Evolutionary conservation across 306 rosid genomes (phyloP).

Genomic region (Gillenia trifoliata): DNA sequence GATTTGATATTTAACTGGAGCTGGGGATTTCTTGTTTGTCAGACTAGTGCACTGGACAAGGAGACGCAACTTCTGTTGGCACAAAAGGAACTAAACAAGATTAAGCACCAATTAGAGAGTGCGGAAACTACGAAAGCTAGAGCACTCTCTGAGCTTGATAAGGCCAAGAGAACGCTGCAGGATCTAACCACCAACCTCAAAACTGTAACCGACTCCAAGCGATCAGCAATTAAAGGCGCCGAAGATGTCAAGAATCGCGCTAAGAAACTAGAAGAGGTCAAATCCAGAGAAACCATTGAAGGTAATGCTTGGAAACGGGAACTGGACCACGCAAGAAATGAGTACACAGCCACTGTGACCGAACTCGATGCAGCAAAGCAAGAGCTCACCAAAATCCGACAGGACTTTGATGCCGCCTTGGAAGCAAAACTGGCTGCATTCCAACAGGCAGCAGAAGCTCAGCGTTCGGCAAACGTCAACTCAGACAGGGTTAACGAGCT

Average conservation of each 20-base stretch:
- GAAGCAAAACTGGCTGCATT: conserved; percentile 68
- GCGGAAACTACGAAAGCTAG: conserved; percentile 40
- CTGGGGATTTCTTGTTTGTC: not conserved
- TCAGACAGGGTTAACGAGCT: conserved; percentile 51
- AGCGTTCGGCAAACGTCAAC: conserved; percentile 48
- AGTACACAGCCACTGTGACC: conserved; percentile 34
- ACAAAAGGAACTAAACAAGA: conserved; percentile 49
- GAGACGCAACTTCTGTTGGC: conserved; percentile 71
- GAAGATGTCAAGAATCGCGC: conserved; percentile 37
- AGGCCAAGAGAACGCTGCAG: conserved; percentile 44
- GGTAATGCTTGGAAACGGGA: conserved; percentile 58
- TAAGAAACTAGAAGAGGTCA: conserved; percentile 40
- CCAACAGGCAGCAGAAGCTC: conserved; percentile 77
- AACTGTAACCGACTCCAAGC: conserved; percentile 47
- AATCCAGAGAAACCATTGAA: conserved; percentile 36
- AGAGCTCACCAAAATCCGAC: conserved; percentile 69
- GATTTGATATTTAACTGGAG: not conserved
- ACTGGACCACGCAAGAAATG: conserved; percentile 51
- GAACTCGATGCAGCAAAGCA: conserved; percentile 72
- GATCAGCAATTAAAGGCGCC: conserved; percentile 52
- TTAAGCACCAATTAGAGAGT: conserved; percentile 41
- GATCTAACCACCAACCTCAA: conserved; percentile 48
- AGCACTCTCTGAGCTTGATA: conserved; percentile 62
- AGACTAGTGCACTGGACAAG: conserved; percentile 48
- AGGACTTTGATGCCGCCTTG: conserved; percentile 72